Evolutionary conservation across 768 basidiomycete genomes (phyloP).

Genomic region (Lentinula detonsa): DNA sequence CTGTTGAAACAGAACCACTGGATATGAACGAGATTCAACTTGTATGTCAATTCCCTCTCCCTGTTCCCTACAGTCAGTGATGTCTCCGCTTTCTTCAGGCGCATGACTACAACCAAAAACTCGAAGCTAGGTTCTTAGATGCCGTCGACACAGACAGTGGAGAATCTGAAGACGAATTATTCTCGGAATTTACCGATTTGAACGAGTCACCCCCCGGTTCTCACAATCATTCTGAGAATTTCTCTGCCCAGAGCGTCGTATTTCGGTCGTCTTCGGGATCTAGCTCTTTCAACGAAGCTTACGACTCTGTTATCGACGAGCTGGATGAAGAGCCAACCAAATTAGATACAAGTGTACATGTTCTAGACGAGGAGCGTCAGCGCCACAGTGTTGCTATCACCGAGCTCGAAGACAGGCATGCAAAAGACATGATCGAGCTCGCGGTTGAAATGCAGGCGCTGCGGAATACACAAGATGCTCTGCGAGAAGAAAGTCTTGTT

Average conservation of each 20-base stretch:
- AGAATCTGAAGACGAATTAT: background rate
- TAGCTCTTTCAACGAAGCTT: background rate
- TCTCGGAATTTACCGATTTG: background rate
- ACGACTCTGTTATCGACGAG: background rate
- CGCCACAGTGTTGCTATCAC: background rate
- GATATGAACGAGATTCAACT: background rate
- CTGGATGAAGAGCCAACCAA: background rate
- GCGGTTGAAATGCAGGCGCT: background rate
- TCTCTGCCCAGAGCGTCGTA: too few species aligned
- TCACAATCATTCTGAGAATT: too few species aligned
- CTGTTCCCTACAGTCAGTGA: background rate
- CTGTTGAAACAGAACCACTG: background rate
- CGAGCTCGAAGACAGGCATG: background rate
- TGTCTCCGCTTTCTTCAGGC: background rate
- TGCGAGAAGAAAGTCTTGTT: background rate
- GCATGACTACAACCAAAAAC: background rate
- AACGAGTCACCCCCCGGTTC: background rate
- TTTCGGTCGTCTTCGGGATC: background rate
- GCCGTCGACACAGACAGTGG: background rate
- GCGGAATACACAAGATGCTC: background rate
- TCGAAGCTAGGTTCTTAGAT: background rate
- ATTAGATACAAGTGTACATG: background rate
- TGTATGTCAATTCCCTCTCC: background rate
- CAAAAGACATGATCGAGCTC: background rate
- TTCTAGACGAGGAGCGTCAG: background rate